These are phyloP conservation scores for Dichotomopilus funicola DNA, from an alignment of 2,329 filamentous ascomycete genomes.

Conservation along the genomic window DNA sequence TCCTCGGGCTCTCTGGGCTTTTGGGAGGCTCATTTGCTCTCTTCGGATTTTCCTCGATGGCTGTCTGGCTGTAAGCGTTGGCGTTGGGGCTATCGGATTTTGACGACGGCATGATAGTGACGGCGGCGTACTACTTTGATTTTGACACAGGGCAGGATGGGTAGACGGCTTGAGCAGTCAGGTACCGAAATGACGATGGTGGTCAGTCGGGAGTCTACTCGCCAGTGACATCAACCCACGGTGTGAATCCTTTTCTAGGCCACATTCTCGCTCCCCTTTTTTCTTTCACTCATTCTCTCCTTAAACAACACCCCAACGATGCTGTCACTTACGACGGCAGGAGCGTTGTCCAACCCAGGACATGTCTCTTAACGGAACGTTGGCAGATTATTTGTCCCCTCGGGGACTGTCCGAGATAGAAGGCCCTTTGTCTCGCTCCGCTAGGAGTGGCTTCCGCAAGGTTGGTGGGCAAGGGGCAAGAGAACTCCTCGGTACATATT, in stretches of 20 bases:
- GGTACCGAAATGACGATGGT: constrained; percentile 22
- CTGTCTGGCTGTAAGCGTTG: constrained; percentile 21
- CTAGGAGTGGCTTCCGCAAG: constrained; percentile 27
- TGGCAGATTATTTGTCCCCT: constrained; percentile 51
- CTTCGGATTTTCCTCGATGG: constrained; percentile 16
- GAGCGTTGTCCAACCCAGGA: constrained; percentile 62
- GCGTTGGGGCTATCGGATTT: constrained; percentile 15
- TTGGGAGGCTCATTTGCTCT: constrained; percentile 2
- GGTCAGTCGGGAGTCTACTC: constrained; percentile 15
- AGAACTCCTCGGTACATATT: constrained; percentile 35
- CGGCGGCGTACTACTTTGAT: constrained; percentile 12
- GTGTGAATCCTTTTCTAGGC: too few species aligned
- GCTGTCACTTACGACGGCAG: constrained; percentile 67
- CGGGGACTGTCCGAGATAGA: constrained; percentile 30
- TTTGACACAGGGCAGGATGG: constrained; percentile 12
- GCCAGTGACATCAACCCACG: constrained; percentile 6
- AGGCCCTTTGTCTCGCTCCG: constrained; percentile 32
- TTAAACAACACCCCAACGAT: constrained; percentile 51
- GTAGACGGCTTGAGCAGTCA: constrained; percentile 24
- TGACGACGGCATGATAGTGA: constrained; percentile 2
- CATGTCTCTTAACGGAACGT: constrained; percentile 75
- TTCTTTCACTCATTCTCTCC: not conserved
- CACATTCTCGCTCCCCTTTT: not conserved
- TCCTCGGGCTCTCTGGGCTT: not conserved
- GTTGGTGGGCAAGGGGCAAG: constrained; percentile 36